Conservation (phyloP, 768 basidiomycete genomes). For the Tylopilus cervinicoccineus region DNA sequence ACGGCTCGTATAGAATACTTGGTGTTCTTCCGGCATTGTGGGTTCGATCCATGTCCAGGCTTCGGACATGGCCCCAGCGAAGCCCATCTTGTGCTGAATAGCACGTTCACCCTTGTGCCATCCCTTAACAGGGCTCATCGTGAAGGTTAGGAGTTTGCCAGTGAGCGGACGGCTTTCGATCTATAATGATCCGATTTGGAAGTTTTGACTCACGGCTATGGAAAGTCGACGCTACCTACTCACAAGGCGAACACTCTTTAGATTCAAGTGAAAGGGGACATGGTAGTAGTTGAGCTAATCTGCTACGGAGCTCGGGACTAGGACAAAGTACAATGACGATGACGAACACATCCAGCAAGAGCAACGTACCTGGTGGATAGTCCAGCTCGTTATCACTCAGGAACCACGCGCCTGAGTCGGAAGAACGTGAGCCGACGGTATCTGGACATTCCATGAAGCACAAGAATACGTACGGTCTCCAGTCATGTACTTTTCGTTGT, state of each 20-base stretch:
- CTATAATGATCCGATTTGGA: too few species aligned
- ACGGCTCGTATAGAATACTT: constrained; percentile 43
- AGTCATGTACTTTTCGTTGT: constrained; percentile 42
- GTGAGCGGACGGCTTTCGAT: too few species aligned
- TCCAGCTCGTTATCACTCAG: constrained; percentile 12
- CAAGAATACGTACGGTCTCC: constrained; percentile 32
- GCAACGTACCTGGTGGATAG: constrained; percentile 9
- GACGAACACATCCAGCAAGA: not conserved
- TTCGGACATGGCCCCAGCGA: constrained; percentile 33
- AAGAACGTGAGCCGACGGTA: not conserved
- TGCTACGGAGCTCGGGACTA: not conserved
- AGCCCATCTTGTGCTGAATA: constrained; percentile 47
- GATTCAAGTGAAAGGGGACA: too few species aligned
- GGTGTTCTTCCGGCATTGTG: constrained; percentile 49
- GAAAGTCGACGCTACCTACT: too few species aligned
- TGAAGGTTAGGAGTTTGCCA: too few species aligned
- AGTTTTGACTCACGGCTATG: too few species aligned
- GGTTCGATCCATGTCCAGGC: constrained; percentile 40
- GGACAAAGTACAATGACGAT: not conserved
- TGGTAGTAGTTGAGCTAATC: too few species aligned
- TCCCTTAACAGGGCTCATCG: constrained; percentile 29
- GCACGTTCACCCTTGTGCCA: constrained; percentile 48
- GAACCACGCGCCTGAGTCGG: constrained; percentile 13
- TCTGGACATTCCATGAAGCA: not conserved
- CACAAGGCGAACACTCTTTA: too few species aligned